Conservation (phyloP, 352 stramenopile species). For the Phytopythium delawarense region DNA sequence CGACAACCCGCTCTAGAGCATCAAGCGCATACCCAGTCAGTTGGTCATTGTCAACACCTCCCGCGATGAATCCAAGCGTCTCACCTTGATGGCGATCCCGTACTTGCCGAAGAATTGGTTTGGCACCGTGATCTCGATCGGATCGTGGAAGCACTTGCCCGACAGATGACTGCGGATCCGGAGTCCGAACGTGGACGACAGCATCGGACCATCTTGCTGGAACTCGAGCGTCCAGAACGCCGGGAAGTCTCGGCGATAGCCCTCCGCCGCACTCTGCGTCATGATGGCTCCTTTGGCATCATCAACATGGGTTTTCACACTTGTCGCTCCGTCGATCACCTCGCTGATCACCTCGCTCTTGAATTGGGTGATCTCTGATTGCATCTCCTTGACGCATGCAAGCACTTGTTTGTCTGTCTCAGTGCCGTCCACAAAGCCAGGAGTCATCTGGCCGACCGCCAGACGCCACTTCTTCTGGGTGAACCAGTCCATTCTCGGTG, state of each 20-base stretch:
- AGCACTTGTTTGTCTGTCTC: background rate
- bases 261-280: background rate
- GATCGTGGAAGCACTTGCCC: conserved; percentile 18
- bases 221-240: conserved; percentile 25
- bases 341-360: background rate
- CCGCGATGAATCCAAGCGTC: background rate
- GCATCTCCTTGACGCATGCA: background rate
- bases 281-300: background rate
- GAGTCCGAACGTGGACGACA: conserved; percentile 5
- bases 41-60: too few species aligned
- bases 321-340: background rate
- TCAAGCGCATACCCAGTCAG: too few species aligned
- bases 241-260: conserved; percentile 1
- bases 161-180: conserved; percentile 23
- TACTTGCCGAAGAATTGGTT: conserved; percentile 13
- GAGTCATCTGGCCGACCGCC: background rate
- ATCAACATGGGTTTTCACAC: background rate
- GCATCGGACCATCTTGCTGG: background rate
- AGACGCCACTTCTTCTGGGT: background rate
- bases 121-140: conserved; percentile 15
- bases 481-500: background rate
- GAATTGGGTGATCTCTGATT: background rate
- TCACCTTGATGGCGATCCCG: conserved; percentile 2
- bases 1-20: background rate
- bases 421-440: background rate